These are phyloP conservation scores for Lophium mytilinum DNA, from an alignment of 495 filamentous ascomycete genomes.

Conservation along the genomic window DNA sequence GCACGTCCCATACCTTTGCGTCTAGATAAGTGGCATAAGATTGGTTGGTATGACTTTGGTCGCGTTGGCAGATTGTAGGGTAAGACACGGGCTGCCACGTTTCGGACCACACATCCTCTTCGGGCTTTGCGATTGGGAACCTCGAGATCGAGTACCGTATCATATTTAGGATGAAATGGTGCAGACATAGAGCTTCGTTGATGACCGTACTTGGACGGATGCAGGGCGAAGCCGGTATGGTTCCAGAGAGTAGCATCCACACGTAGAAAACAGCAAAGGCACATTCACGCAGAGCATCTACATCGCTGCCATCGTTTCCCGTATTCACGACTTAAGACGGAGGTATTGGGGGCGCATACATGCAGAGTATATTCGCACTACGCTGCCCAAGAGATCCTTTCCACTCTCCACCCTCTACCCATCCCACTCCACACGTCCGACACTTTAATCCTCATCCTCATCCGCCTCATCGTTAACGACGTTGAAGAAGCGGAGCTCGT, in stretches of 20 bases:
- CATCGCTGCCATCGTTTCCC: neutral
- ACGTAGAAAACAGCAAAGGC: neutral
- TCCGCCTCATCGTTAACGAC: constrained; percentile 95
- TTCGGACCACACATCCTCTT: no score
- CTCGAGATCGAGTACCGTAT: no score
- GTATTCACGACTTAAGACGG: neutral
- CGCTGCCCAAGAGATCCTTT: neutral
- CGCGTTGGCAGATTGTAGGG: no score
- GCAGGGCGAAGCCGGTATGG: no score
- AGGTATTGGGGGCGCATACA: neutral
- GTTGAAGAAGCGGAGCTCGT: constrained; percentile 99
- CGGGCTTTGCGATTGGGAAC: no score
- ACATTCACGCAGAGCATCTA: neutral
- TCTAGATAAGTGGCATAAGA: no score
- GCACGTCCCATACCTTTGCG: no score
- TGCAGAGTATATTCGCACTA: neutral
- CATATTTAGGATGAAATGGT: no score
- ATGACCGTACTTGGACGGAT: no score
- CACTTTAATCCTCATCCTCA: constrained; percentile 89
- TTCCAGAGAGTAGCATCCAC: neutral
- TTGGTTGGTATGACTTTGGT: no score
- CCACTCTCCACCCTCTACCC: neutral
- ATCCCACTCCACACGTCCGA: neutral
- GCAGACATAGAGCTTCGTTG: no score
- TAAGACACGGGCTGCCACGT: no score